A percentile compares a stretch with the other conserved stretches of the same genome.
Evolutionary conservation across 768 basidiomycete species (phyloP).

Genomic region (Termitomyces sp.): DNA sequence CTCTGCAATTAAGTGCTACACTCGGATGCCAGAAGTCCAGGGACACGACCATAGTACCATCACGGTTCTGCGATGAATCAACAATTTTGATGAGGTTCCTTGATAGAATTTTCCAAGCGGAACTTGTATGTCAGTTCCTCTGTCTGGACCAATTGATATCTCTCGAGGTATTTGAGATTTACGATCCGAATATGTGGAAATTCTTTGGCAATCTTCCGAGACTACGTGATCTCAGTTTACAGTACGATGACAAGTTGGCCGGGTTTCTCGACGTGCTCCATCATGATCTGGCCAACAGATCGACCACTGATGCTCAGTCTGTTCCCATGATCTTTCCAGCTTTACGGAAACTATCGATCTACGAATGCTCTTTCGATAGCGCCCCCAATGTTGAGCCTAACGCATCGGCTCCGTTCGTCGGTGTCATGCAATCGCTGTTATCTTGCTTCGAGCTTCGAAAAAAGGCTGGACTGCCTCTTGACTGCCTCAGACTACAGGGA

Average conservation of each 20-base stretch:
- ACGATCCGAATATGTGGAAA: neutral
- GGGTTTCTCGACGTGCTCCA: neutral
- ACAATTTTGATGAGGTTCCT: neutral
- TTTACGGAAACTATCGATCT: neutral
- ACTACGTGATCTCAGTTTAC: neutral
- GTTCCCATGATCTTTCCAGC: neutral
- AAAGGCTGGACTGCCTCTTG: neutral
- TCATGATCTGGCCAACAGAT: neutral
- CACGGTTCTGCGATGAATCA: neutral
- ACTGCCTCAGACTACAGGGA: neutral
- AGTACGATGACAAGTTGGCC: too few relatives aligned
- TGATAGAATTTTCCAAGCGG: too few relatives aligned
- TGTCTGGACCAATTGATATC: neutral
- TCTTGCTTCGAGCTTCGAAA: neutral
- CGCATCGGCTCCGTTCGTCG: too few relatives aligned
- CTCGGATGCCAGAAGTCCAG: neutral
- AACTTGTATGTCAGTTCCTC: neutral
- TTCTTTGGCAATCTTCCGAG: neutral
- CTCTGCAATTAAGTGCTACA: too few relatives aligned
- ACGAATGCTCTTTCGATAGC: neutral
- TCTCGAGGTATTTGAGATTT: neutral
- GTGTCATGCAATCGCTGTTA: neutral
- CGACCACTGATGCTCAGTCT: neutral
- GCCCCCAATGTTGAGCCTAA: neutral
- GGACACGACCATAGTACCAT: neutral